Base-by-base conservation (phyloP, 2,329 filamentous ascomycete species). In the Mollisiaceae sp. region DNA sequence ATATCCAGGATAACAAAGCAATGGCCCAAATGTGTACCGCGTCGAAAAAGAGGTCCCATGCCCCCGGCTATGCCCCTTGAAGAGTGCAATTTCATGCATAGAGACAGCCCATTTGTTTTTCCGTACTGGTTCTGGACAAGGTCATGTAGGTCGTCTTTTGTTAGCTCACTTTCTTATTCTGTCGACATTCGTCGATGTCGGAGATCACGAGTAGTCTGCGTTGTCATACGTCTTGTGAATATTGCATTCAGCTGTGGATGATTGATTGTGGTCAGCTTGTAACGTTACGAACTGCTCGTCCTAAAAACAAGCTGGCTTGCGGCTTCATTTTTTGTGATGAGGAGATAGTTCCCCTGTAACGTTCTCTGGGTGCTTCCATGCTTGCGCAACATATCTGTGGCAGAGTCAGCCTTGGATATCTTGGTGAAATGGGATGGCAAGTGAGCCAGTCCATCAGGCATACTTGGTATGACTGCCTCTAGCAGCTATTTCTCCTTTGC, bases 391-490 rank as follows among this genome's bases (percentile, higher is more conserved):
- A 64, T 76, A 77, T 71, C 75, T 77, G 57, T 43, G n/a, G 56
- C 54, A n/a, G 35, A 61, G 35, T 66, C 24, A 52, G 36, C 57
- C 9, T 36, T 32, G 9, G 8, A 41, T 56, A 36, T 35, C 50
- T n/a, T 27, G 14, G 5, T 9, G 27, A 32, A 32, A 32, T 12
- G 18, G 47, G 6, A 54, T 32, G 22, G 18, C 11, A n/a, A 18
- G 18, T 18, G 22, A 24, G 15, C 8, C 14, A 24, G 32, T 54
- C 6, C 11, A 11, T 35, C 8, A 54, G 12, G 70, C 74, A 74
- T 72, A 89, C 87, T 90, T 90, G 15, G 87, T 90, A 72, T 90
- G 87, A 69, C 86, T 89, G 52, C 87, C 87, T 56, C 87, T 78
- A 0, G 87, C 87, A 12, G 86, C 83, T 4, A 89, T 74, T 52